phyloP scores from a whole-genome alignment of 2,329 filamentous ascomycete genomes.

The Hymenoscyphus infarciens region DNA sequence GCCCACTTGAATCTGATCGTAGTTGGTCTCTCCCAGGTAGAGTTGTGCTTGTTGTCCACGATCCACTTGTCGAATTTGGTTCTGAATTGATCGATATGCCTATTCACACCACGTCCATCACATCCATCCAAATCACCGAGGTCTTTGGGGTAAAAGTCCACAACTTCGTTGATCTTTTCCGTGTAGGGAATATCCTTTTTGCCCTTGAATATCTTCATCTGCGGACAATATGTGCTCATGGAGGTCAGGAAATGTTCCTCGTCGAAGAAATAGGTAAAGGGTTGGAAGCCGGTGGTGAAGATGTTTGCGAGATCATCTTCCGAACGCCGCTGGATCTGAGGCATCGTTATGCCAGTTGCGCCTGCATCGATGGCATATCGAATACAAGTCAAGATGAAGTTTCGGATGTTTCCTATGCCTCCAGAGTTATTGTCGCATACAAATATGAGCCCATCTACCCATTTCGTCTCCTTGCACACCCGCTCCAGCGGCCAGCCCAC shows the following conservation, averaged over 20 bases:
- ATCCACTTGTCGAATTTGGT: conserved; percentile 30
- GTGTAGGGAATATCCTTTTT: conserved; percentile 39
- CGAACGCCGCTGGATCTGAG: conserved; percentile 44
- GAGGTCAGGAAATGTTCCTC: conserved; percentile 42
- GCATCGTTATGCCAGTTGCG: conserved; percentile 44
- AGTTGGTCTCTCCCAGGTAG: conserved; percentile 20
- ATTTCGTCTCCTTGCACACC: conserved; percentile 42
- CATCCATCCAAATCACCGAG: conserved; percentile 25
- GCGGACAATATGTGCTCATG: conserved; percentile 40
- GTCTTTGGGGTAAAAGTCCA: conserved; percentile 38
- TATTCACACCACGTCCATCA: conserved; percentile 27
- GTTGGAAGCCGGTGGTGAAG: conserved; percentile 38
- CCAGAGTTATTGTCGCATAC: conserved; percentile 50
- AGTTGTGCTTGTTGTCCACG: conserved; percentile 16
- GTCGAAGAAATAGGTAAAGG: conserved; percentile 48
- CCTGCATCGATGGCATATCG: conserved; percentile 48
- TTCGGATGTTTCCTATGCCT: conserved; percentile 49
- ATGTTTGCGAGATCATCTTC: conserved; percentile 42
- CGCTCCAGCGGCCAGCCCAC: conserved; percentile 42
- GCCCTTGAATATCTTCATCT: conserved; percentile 42
- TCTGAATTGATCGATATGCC: conserved; percentile 30
- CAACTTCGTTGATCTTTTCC: conserved; percentile 35
- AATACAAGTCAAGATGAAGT: conserved; percentile 48
- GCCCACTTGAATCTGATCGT: conserved; percentile 30
- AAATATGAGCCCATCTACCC: conserved; percentile 43